Evolutionary conservation across 1,284 basidiomycete species (phyloP), one percentile per base, ranked within the genome.

Genomic region (Moesziomyces sp.): DNA sequence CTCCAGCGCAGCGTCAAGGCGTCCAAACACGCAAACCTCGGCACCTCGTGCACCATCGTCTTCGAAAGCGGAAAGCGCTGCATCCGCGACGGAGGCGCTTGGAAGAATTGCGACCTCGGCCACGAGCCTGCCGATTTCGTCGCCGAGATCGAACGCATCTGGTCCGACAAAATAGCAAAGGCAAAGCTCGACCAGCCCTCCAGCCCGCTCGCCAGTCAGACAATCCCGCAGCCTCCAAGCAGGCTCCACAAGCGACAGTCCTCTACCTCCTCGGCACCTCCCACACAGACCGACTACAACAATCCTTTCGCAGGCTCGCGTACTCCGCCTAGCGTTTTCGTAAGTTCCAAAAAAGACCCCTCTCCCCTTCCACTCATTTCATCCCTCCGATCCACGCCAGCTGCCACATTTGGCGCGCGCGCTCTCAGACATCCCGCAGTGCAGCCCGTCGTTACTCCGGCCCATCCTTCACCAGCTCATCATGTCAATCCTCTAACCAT

Each of bases 261-360:
- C 6, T 49, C 70, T 35, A 52, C 70, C 3, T 45, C 61, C 8
- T 5, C 48, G n/a, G 51, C 56, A 52, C 47, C 53, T 38, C 30
- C 30, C 30, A 33, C 30, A 3, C 30, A 33, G 30, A 40, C 30
- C 18, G 53, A 55, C 23, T 62, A 57, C 49, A 54, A 23, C 45
- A 66, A 58, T 38, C 55, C 52, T 23, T 58, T 59, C 45, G 46
- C 49, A 4, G 64, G 62, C 13, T 73, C 69, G 1, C 52, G 63
- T 28, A 71, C 76, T n/a, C 76, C 78, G 3, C 69, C 78, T 9
- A 78, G 76, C 55, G 76, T 78, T 26, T 80, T 80, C 55, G 76
- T 79, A 73, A 79, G 77, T 79, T 43, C 19, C 14, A 2, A n/a
- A 10, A 23, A 2, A n/a, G 13, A 21, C 21, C 30, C 2, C 3